Conservation (phyloP, 2,329 filamentous ascomycete genomes). For the Fusarium ambrosium region DNA sequence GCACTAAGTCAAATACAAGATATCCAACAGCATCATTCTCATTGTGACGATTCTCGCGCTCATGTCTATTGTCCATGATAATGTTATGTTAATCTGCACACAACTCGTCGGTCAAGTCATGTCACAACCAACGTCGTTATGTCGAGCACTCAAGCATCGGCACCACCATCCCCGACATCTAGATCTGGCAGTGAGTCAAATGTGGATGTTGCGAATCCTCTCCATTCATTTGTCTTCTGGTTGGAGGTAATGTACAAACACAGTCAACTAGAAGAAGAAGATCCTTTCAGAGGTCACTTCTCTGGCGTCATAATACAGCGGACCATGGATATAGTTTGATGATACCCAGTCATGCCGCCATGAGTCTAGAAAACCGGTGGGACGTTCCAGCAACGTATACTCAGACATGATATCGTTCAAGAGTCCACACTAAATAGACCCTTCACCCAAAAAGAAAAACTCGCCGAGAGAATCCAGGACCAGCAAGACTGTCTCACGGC, state of each 20-base stretch:
- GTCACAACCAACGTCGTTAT: not conserved
- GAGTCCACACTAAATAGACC: slow-evolving; percentile 58
- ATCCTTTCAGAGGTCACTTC: not conserved
- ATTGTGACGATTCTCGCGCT: not conserved
- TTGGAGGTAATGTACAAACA: not conserved
- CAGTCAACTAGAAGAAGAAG: not conserved
- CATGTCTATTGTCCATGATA: not conserved
- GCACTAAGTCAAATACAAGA: slow-evolving; percentile 46
- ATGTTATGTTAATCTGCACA: not conserved
- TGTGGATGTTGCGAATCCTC: not conserved
- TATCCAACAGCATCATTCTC: slow-evolving; percentile 2
- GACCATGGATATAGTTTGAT: not conserved
- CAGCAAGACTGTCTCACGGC: not conserved
- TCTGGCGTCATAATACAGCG: not conserved
- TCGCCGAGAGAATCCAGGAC: slow-evolving; percentile 43
- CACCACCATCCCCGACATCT: not conserved
- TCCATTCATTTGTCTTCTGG: not conserved
- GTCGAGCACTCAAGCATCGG: not conserved
- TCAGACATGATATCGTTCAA: slow-evolving; percentile 63
- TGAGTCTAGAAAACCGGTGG: not conserved
- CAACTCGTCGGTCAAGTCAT: not conserved
- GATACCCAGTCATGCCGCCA: not conserved
- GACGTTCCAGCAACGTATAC: slow-evolving; percentile 45
- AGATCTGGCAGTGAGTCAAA: not conserved
- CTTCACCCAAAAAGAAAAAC: slow-evolving; percentile 56